phyloP scores from a whole-genome alignment of 148 eudicot species.

The Arbutus unedo region DNA sequence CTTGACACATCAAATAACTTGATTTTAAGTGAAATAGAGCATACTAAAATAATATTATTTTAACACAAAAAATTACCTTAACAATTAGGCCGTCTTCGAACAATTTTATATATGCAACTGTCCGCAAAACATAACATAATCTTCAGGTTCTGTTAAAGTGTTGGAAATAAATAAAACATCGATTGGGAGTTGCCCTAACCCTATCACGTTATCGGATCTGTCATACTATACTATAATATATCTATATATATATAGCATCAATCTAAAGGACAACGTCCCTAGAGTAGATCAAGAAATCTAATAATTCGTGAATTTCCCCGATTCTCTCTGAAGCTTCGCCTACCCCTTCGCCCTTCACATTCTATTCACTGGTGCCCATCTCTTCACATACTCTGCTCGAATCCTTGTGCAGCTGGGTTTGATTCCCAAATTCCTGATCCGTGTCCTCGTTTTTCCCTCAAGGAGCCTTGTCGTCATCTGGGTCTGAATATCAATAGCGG shows the following conservation, averaged over 20 bases:
- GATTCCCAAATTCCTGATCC: conserved; percentile 19
- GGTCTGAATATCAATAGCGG: neutral
- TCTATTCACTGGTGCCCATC: neutral
- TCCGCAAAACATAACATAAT: too few species aligned
- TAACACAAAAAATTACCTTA: too few species aligned
- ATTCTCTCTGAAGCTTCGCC: neutral
- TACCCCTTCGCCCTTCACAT: too few species aligned
- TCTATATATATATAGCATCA: neutral
- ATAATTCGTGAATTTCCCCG: neutral
- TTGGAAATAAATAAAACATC: neutral
- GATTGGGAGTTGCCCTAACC: neutral
- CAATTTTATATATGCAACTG: too few species aligned
- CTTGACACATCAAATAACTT: too few species aligned
- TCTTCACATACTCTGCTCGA: neutral
- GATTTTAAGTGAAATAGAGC: too few species aligned
- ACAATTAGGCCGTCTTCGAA: too few species aligned
- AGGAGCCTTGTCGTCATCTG: neutral
- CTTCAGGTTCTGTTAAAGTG: too few species aligned
- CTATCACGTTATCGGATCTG: neutral
- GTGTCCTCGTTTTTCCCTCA: conserved; percentile 3
- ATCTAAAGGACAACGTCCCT: neutral
- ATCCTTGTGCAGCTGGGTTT: neutral
- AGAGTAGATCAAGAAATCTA: neutral
- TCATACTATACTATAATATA: too few species aligned
- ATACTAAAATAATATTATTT: too few species aligned